Conservation (phyloP, 2,329 filamentous ascomycete genomes). For the Fusarium equiseti region DNA sequence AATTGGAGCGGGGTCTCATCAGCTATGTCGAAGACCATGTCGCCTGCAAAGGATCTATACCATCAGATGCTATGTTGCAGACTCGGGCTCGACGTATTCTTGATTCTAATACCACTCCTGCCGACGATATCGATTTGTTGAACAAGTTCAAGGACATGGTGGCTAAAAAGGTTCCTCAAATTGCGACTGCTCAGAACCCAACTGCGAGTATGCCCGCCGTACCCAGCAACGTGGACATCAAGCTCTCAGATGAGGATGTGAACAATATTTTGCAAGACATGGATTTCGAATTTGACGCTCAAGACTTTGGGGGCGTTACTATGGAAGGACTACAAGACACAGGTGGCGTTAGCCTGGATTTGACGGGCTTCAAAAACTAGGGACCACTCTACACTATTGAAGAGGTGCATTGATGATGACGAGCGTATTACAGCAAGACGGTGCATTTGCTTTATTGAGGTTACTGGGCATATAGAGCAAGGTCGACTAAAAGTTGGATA, state of each 20-base stretch:
- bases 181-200: slow-evolving; percentile 19
- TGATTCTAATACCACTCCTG: slow-evolving; percentile 60
- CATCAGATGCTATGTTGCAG: slow-evolving; percentile 61
- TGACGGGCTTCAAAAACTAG: slow-evolving; percentile 42
- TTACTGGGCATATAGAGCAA: neutral
- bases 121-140: slow-evolving; percentile 66
- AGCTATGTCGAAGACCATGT: slow-evolving; percentile 61
- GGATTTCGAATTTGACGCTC: slow-evolving; percentile 56
- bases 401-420: slow-evolving; percentile 27
- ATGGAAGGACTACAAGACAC: slow-evolving; percentile 48
- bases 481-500: slow-evolving; percentile 17
- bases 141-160: slow-evolving; percentile 66
- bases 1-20: slow-evolving; percentile 67
- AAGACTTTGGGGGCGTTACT: slow-evolving; percentile 43
- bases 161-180: slow-evolving; percentile 46
- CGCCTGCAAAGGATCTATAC: slow-evolving; percentile 56
- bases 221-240: slow-evolving; percentile 51
- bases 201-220: slow-evolving; percentile 27
- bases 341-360: slow-evolving; percentile 49
- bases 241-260: slow-evolving; percentile 55
- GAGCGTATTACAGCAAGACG: slow-evolving; percentile 11
- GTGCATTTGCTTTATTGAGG: neutral
- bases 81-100: slow-evolving; percentile 63
- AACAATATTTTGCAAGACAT: slow-evolving; percentile 58
- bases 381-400: slow-evolving; percentile 43